Base-by-base conservation (phyloP, 2,329 filamentous ascomycete species). In the Aspergillus tamarii region DNA sequence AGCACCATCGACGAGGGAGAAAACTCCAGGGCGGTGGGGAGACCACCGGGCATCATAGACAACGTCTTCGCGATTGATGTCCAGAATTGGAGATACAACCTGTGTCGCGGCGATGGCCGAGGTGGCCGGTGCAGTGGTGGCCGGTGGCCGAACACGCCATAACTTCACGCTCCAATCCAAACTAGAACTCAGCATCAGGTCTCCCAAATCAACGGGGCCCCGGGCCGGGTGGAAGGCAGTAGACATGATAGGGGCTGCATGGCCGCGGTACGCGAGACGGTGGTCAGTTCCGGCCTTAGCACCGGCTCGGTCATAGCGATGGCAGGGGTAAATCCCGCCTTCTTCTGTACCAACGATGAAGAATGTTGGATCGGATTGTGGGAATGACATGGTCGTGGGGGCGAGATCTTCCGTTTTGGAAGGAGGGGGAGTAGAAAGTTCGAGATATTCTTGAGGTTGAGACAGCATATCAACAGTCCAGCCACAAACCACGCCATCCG, bases 391-490 rank as follows among this genome's bases (percentile, higher is more conserved):
- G 78, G 92, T 96, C 0, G 93, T 97, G 2, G 96, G 95, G 60
- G 93, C 93, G 57, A 99, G 89, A 73, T 99, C 95, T 79, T 99
- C 96, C 5, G 93, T 94, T 77, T 93, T 94, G 70, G 92, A 90
- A 6, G 94, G 93, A 19, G 89, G 89, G 4, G 94, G 94, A 2
- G 93, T 92, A 64, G 89, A 90, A 14, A 99, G 85, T 73, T 96
- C 93, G 48, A 99, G 87, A 61, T 93, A 90, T 81, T 99, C 95
- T 79, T 98, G 94, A 0, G 95, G 95, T 78, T 97, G 93, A 1
- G 94, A 93, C 65, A 99, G 91, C 88, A 99, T 98, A 77, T 99
- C 96, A 67, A 97, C 93, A 61, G 92, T 94, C 95, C 95, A 99
- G 55, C 94, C 92, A 78, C 95, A 99, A 48, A 98, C 93, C 11